Evolutionary conservation across 2,329 filamentous ascomycete species (phyloP), one percentile per base, ranked within the genome.

Genomic region (Pseudogymnoascus sp.): DNA sequence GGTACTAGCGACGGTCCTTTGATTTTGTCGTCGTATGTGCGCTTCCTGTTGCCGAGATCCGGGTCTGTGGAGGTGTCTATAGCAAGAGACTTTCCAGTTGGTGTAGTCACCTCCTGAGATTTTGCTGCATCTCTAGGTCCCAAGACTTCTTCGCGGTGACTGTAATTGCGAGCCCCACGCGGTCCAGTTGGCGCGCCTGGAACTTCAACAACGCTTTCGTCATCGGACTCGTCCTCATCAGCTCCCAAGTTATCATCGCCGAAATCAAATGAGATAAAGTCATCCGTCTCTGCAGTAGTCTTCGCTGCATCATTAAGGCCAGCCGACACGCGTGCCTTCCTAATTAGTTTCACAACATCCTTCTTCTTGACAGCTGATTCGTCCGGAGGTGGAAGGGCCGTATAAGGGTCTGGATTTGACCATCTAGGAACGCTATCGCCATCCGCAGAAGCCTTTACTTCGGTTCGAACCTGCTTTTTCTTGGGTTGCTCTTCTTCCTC

Each of bases 391-490:
- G 93, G 93, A 8, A 96, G 80, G 1, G 86, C 90, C 5, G 91
- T 96, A 76, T 98, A 97, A 0, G 93, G 92, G 74, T 98, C 93
- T 3, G 93, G 93, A 70, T 98, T 98, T 4, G 92, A 96, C 93
- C 93, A 98, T 75, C 90, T 92, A 2, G 92, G 92, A 4, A 74
- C 76, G 62, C 71, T 69, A 13, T 79, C 77, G 63, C 80, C 73
- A 66, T 77, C 79, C 21, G 75, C 72, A n/a, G 77, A 73, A 7
- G 74, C 74, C 14, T 71, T 67, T 4, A 73, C 67, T 1, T 69
- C 69, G 8, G 71, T 74, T 8, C 79, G 78, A 2, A 73, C 73
- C 10, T 80, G 79, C 70, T 83, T 83, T 60, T 71, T 73, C 2
- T 75, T 76, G 11, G 79, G 79, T 63, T 79, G 73, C 54, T 75